phyloP scores from a whole-genome alignment of 345 rosid species.

The Corchorus olitorius region DNA sequence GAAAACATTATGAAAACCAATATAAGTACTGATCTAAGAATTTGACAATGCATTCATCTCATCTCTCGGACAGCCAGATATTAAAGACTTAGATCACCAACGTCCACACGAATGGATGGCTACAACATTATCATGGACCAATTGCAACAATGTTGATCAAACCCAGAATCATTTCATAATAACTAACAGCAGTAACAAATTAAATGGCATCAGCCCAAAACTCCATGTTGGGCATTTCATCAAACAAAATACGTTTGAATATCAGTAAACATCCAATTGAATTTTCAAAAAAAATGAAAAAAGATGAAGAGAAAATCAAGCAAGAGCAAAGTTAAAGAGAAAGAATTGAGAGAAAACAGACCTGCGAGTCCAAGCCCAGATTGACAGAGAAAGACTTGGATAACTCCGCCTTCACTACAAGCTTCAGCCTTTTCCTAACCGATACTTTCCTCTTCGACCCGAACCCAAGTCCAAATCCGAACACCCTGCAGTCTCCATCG shows the following conservation, averaged over 20 bases:
- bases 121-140: background rate
- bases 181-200: background rate
- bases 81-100: background rate
- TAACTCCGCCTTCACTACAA: slow-evolving; percentile 59
- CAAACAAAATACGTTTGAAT: background rate
- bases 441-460: slow-evolving; percentile 39
- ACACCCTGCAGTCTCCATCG: slow-evolving; percentile 26
- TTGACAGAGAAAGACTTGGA: slow-evolving; percentile 57
- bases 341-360: slow-evolving; percentile 22
- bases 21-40: background rate
- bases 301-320: background rate
- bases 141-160: background rate
- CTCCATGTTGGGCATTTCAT: slow-evolving; percentile 24
- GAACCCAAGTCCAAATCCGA: slow-evolving; percentile 35
- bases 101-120: background rate
- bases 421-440: slow-evolving; percentile 42
- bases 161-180: slow-evolving; percentile 2
- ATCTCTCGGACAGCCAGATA: background rate
- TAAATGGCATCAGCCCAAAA: background rate
- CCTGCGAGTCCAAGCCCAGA: slow-evolving; percentile 82
- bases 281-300: background rate
- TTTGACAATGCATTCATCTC: no score
- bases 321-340: background rate
- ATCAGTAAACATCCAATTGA: slow-evolving; percentile 15
- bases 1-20: background rate